Percentiles rank a stretch among this genome's conserved stretches.
phyloP scores from a whole-genome alignment of 1,284 basidiomycete genomes.

The Ceratobasidium sp. region DNA sequence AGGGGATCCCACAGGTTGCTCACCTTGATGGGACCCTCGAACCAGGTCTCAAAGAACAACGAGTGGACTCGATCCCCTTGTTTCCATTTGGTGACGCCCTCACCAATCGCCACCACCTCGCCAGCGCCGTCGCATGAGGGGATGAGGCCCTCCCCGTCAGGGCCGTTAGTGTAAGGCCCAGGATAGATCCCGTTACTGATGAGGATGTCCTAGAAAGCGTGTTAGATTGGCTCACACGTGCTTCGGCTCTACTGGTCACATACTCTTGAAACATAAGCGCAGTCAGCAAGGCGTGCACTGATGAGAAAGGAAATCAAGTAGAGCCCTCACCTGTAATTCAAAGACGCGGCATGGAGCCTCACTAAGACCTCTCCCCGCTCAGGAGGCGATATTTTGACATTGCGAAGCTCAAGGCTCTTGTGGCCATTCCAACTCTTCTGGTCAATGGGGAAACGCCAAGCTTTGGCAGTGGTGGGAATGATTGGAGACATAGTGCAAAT shows the following conservation, averaged over 20 bases:
- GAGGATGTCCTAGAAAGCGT: background rate
- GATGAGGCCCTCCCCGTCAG: conserved; percentile 44
- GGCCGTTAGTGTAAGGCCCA: background rate
- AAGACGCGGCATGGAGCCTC: conserved; percentile 19
- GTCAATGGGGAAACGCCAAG: conserved; percentile 7
- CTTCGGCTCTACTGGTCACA: no score
- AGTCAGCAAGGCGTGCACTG: no score
- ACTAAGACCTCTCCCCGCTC: conserved; percentile 18
- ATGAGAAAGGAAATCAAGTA: no score
- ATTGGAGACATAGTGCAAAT: background rate
- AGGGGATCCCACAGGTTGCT: background rate
- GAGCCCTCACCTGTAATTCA: background rate
- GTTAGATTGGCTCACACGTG: no score
- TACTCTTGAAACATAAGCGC: background rate
- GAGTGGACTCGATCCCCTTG: conserved; percentile 63
- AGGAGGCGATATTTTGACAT: conserved; percentile 14
- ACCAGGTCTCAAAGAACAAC: conserved; percentile 54
- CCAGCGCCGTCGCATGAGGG: conserved; percentile 71
- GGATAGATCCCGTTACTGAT: background rate
- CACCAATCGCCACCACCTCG: conserved; percentile 63
- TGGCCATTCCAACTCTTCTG: conserved; percentile 3
- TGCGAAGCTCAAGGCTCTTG: conserved; percentile 15
- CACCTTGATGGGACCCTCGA: conserved; percentile 52
- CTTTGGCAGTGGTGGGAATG: background rate
- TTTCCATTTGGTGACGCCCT: conserved; percentile 59